Base-by-base conservation (phyloP, 140 eudicot genomes). In the Ambrosia hybrid region DNA sequence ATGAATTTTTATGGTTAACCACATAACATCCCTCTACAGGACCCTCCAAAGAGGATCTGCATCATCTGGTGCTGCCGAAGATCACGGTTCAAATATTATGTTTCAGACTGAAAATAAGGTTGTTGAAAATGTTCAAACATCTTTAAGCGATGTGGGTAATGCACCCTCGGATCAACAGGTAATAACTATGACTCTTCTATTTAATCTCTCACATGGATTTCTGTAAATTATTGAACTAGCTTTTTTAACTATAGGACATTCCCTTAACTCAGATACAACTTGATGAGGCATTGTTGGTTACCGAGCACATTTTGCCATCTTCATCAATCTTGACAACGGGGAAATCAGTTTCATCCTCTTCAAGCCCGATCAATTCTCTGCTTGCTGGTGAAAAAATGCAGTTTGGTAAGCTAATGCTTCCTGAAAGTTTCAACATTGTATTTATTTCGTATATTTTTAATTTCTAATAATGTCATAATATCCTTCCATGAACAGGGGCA, bases 351-450 rank as follows among this genome's bases (percentile, higher is more conserved):
- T 67, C 96, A 51, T 85, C 94, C 17, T 80, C 95, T 55, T 74
- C 96, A 78, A 94, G 89, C 81, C 96, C 99, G 66, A 83, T 94
- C 76, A 88, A 83, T 71, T 94, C 97, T 61, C 83, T 90, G 16
- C 96, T 94, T 72, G 99, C 97, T 78, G 99, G 99, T 66, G 96
- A 94, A 81, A 94, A 81, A 76, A 94, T 94, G 72, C 99, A 90
- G 81, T 94, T 94, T 74, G 99, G 99, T 94, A 89, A 67, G 86
- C 70, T 51, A 36, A 51, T 68, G 49, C 63, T 49, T 57, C 52
- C 68, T 15, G 17, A 17, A 55, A 57, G 26, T 21, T 21, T 21
- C 0, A 21, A 21, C 13, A 26, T 51, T n/a, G 70, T 9, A 14
- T 76, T 57, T 3, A 13, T 0, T 7, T 64, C 14, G 41, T 33